Evolutionary conservation across 345 rosid genomes (phyloP).

Genomic region (Eucalyptus sideroxylon): DNA sequence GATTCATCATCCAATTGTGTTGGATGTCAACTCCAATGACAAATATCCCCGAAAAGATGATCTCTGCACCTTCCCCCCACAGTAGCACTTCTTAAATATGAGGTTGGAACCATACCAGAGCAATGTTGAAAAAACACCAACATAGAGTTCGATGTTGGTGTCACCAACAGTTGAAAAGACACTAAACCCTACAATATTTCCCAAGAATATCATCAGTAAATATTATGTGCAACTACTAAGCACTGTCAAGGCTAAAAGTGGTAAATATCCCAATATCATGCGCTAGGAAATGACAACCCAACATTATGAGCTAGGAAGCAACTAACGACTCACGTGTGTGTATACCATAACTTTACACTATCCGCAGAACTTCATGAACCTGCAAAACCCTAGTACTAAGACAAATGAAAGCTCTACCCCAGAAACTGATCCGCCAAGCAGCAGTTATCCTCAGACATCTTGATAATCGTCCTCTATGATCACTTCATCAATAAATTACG

Average conservation of each 20-base stretch:
- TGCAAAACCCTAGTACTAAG: neutral
- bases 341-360: neutral
- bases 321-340: neutral
- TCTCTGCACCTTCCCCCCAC: neutral
- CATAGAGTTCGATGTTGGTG: slow-evolving; percentile 45
- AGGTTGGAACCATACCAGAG: slow-evolving; percentile 49
- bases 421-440: neutral
- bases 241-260: neutral
- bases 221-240: neutral
- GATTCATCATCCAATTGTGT: neutral
- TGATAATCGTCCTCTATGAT: neutral
- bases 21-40: neutral
- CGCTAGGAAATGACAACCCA: neutral
- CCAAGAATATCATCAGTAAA: slow-evolving; percentile 26
- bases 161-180: slow-evolving; percentile 33
- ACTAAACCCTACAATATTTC: slow-evolving; percentile 57
- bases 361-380: neutral
- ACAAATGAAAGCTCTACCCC: neutral
- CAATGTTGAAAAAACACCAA: slow-evolving; percentile 44
- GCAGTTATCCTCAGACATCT: neutral
- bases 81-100: neutral
- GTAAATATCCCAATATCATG: neutral
- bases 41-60: neutral
- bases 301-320: neutral
- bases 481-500: neutral